Evolutionary conservation across 306 rosid species (phyloP).

Genomic region (Dalbergia oliveri): DNA sequence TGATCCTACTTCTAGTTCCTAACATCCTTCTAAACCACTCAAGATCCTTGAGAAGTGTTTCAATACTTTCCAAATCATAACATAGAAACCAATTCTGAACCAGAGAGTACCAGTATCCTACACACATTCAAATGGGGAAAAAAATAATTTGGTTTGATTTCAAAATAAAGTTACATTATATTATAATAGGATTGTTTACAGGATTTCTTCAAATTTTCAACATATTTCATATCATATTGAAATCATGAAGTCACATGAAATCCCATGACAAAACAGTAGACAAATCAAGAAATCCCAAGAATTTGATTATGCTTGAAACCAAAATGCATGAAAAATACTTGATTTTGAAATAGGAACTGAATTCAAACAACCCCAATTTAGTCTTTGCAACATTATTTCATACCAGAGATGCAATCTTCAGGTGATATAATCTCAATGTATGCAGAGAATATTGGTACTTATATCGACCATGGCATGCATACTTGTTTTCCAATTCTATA

Average conservation of each 20-base stretch:
- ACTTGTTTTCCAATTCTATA: conserved; percentile 10
- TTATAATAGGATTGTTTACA: not conserved
- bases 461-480: conserved; percentile 5
- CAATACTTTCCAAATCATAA: not conserved
- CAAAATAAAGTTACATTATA: conserved; percentile 3
- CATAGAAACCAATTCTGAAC: not conserved
- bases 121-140: not conserved
- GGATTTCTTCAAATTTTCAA: not conserved
- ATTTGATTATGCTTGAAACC: not conserved
- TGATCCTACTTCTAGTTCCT: not conserved
- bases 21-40: not conserved
- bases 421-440: not conserved
- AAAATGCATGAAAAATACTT: not conserved
- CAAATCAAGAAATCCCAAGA: not conserved
- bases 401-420: conserved; percentile 3
- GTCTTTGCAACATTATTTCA: not conserved
- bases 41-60: conserved; percentile 14
- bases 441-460: conserved; percentile 28
- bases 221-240: conserved; percentile 8
- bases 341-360: not conserved
- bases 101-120: not conserved
- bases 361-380: not conserved
- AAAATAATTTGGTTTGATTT: not conserved
- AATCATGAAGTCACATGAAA: conserved; percentile 2
- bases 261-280: not conserved